A percentile compares a stretch with the other conserved stretches of the same genome.
These are phyloP conservation scores for Aaosphaeria pasadenensis DNA, from an alignment of 2,329 filamentous ascomycete genomes.

Conservation along the genomic window DNA sequence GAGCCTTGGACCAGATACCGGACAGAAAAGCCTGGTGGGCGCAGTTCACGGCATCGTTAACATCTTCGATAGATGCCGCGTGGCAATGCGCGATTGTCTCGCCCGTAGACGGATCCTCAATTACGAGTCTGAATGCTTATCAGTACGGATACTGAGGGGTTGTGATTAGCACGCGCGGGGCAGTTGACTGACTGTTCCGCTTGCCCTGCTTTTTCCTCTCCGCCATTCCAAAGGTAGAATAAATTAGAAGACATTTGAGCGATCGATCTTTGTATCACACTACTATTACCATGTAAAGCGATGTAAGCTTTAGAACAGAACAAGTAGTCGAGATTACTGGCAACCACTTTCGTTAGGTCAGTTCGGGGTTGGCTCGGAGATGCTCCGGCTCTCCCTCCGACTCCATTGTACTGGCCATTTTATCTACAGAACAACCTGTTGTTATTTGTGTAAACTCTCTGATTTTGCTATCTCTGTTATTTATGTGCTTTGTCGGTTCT, in stretches of 20 bases:
- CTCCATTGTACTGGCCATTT: too few species aligned
- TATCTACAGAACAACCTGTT: too few species aligned
- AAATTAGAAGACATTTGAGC: conserved; percentile 1
- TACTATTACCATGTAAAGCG: too few species aligned
- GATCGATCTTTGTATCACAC: too few species aligned
- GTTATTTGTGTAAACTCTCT: too few species aligned
- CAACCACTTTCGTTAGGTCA: too few species aligned
- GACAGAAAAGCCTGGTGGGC: conserved; percentile 49
- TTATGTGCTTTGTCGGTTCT: too few species aligned
- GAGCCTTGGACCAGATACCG: conserved; percentile 56
- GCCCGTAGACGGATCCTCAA: conserved; percentile 55
- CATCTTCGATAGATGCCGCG: conserved; percentile 46
- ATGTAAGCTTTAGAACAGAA: too few species aligned
- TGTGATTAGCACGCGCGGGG: conserved; percentile 3
- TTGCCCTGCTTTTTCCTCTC: conserved; percentile 39
- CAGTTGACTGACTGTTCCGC: conserved; percentile 46
- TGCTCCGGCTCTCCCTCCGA: too few species aligned
- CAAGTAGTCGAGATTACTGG: too few species aligned
- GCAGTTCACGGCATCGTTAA: conserved; percentile 39
- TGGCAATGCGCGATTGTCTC: conserved; percentile 53
- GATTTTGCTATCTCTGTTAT: too few species aligned
- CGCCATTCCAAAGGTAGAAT: conserved; percentile 43
- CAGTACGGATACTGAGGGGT: neutral
- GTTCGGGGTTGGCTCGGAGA: too few species aligned
- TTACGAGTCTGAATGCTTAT: conserved; percentile 41